Conservation (phyloP, 2,329 filamentous ascomycete genomes). For the Aureobasidium mangrovei region DNA sequence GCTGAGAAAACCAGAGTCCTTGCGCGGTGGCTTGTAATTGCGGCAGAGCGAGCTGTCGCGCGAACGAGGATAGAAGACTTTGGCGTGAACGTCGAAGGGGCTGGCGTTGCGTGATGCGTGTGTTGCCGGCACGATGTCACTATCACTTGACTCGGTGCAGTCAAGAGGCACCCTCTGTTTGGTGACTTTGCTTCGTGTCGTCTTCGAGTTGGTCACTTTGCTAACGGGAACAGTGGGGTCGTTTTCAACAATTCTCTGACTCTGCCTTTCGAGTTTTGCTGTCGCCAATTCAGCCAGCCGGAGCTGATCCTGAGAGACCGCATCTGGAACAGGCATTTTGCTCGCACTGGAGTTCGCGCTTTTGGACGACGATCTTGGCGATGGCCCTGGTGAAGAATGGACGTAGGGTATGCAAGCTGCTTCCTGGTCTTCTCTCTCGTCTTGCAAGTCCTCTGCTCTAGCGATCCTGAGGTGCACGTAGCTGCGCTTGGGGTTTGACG, state of each 20-base stretch:
- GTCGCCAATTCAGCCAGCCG: constrained; percentile 19
- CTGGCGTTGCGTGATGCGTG: constrained; percentile 1
- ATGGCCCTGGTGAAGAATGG: constrained; percentile 4
- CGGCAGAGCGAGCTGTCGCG: constrained; percentile 15
- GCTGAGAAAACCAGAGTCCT: not conserved
- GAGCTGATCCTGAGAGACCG: constrained; percentile 11
- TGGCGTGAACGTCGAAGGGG: constrained; percentile 23
- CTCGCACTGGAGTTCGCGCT: not conserved
- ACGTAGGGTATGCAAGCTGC: not conserved
- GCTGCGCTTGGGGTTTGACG: not conserved
- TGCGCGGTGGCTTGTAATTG: not conserved
- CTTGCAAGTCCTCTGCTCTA: not conserved
- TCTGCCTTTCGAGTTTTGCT: constrained; percentile 27
- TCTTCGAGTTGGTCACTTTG: not conserved
- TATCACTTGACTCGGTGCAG: constrained; percentile 17
- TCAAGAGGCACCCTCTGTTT: constrained; percentile 25
- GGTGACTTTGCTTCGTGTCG: constrained; percentile 17
- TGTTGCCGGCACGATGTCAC: constrained; percentile 15
- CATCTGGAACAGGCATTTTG: not conserved
- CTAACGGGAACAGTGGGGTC: constrained; percentile 21
- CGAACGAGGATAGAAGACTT: constrained; percentile 23
- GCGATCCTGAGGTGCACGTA: not conserved
- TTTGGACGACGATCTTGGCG: not conserved
- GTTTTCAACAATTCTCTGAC: constrained; percentile 24
- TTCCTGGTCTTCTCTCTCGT: not conserved